phyloP scores from a whole-genome alignment of 805 yeast genomes.

The Yarrowia sp. region DNA sequence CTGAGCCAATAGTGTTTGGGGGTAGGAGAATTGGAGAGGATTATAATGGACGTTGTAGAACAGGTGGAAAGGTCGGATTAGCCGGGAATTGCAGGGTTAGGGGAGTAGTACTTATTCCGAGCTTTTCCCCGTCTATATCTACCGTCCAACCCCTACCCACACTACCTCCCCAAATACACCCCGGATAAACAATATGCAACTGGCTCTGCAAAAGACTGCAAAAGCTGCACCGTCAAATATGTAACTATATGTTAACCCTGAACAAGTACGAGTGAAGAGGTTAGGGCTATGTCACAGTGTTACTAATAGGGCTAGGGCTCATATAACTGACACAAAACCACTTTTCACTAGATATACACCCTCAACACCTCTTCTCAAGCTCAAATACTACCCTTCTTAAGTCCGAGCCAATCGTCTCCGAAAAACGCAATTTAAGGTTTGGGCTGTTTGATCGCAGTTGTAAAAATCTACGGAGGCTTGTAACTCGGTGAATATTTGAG shows the following conservation, averaged over 20 bases:
- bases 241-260: constrained; percentile 22
- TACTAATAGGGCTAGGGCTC: not conserved
- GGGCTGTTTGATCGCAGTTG: constrained; percentile 1
- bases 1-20: not conserved
- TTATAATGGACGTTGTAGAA: not conserved
- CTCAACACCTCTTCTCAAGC: not conserved
- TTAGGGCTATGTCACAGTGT: not conserved
- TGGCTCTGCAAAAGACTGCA: constrained; percentile 16
- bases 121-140: not conserved
- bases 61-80: not conserved
- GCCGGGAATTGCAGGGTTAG: not conserved
- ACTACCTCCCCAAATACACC: not conserved
- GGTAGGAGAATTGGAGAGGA: too few species aligned
- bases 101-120: not conserved
- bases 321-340: not conserved
- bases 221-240: not conserved
- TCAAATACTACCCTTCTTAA: not conserved
- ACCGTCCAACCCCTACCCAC: not conserved
- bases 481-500: not conserved
- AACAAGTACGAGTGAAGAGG: too few species aligned
- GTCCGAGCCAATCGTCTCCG: constrained; percentile 26
- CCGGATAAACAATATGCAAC: constrained; percentile 27
- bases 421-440: constrained; percentile 9
- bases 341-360: not conserved
- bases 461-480: not conserved